These are phyloP conservation scores for Dorcoceras hygrometricum DNA, from an alignment of 257 asterid genomes.

Conservation along the genomic window DNA sequence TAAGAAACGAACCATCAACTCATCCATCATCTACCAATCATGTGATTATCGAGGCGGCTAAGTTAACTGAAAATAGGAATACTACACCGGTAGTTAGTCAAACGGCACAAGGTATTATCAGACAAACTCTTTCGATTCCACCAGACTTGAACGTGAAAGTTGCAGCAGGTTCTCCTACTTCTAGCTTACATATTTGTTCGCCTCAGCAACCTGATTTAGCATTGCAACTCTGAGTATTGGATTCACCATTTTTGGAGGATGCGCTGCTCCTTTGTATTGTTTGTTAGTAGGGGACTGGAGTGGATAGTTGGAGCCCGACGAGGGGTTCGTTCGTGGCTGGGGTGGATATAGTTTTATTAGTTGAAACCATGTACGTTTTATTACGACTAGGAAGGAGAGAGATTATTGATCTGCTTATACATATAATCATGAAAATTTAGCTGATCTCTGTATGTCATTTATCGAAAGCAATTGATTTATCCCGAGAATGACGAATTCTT, in stretches of 20 bases:
- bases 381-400: conserved; percentile 24
- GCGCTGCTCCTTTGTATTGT: neutral
- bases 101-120: conserved; percentile 23
- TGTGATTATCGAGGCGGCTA: conserved; percentile 14
- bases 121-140: conserved; percentile 29
- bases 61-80: conserved; percentile 25
- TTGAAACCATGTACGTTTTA: conserved; percentile 27
- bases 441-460: neutral
- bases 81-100: conserved; percentile 21
- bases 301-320: conserved; percentile 1
- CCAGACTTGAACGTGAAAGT: conserved; percentile 72
- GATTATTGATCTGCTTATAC: neutral
- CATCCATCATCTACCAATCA: neutral
- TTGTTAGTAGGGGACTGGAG: neutral
- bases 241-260: conserved; percentile 16
- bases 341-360: conserved; percentile 29
- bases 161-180: conserved; percentile 60
- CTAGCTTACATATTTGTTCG: conserved; percentile 63
- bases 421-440: too few species aligned
- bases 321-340: conserved; percentile 7
- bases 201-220: conserved; percentile 91
- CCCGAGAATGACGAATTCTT: neutral
- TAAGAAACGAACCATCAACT: conserved; percentile 20
- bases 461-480: neutral
- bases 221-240: conserved; percentile 59